Evolutionary conservation across 805 yeast species (phyloP).

Genomic region (Barnettozyma populi): DNA sequence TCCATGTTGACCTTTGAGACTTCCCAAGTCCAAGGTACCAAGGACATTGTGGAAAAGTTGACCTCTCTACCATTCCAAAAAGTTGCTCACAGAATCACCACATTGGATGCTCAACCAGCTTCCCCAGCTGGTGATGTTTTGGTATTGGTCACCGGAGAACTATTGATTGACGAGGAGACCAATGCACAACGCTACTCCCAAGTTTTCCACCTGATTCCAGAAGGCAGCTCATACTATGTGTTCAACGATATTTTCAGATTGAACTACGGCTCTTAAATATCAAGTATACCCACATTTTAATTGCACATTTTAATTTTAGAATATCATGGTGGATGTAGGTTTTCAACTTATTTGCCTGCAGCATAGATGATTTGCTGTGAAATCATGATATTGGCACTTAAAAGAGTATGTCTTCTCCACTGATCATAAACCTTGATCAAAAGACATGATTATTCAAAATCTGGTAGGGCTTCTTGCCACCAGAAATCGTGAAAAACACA

Average conservation of each 20-base stretch:
- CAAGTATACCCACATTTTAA: background rate
- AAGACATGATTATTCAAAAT: no score
- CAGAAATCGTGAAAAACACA: background rate
- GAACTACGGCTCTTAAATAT: constrained; percentile 58
- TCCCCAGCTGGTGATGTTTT: constrained; percentile 88
- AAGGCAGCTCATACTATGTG: constrained; percentile 84
- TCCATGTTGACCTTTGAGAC: constrained; percentile 98
- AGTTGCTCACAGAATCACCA: constrained; percentile 89
- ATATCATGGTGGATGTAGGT: background rate
- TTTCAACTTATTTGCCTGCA: background rate
- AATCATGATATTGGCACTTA: no score
- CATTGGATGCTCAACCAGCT: constrained; percentile 97
- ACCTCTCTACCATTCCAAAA: constrained; percentile 85
- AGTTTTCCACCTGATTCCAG: constrained; percentile 95
- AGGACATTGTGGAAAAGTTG: constrained; percentile 87
- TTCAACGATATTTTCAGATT: constrained; percentile 96
- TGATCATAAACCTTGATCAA: no score
- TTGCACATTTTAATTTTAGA: background rate
- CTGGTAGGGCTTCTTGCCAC: no score
- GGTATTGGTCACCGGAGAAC: constrained; percentile 96
- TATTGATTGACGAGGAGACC: constrained; percentile 85
- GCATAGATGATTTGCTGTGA: no score
- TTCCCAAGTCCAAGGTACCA: constrained; percentile 90
- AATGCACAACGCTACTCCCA: constrained; percentile 96
- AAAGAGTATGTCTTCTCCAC: no score